Base-by-base conservation (phyloP, 805 yeast species). In the Kazachstania bromeliacearum region DNA sequence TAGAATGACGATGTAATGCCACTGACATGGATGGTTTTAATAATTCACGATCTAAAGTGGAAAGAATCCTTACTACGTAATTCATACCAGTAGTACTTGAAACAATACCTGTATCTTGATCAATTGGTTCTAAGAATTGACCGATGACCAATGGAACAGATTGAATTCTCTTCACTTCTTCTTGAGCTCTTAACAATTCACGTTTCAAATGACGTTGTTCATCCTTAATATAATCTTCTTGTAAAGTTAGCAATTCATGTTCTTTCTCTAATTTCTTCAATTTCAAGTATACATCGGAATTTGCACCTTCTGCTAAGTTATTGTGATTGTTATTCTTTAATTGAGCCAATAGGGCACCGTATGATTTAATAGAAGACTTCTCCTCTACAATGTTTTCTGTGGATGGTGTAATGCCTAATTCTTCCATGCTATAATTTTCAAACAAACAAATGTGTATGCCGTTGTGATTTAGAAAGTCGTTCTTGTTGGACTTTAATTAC, bases 101-200 rank as follows among this genome's bases (percentile, higher is more conserved):
- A 12, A 92, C 97, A 51, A 92, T 92, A 44, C 96, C 98, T 4
- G 95, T 85, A 49, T 84, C 79, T 59, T 88, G 92, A 62, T 92
- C 99, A 48, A 92, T 88, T 40, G 97, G 96, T 60, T 92, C 98
- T 48, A 92, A 70, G 53, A 92, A 94, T 64, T 92, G 98, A 17
- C 99, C 99, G 61, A 92, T 92, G 12, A 92, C 99, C 46, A 94
- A 71, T 12, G 98, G 98, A 34, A 92, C 98, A 3, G 96, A 84
- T 56, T 92, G 95, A 59, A 92, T 94, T 53, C 96, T 76, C 62
- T 92, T 89, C 31, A 92, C 98, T 64, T 92, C 99, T 61, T 92
- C 98, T 60, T 94, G 97, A 2, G 98, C 98, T 51, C 96, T 78
- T 33, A 88, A 78, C 38, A 92, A 71, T 66, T 92, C 99, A 46